phyloP scores from a whole-genome alignment of 2,329 filamentous ascomycete species.

The Zymoseptoria tritici region DNA sequence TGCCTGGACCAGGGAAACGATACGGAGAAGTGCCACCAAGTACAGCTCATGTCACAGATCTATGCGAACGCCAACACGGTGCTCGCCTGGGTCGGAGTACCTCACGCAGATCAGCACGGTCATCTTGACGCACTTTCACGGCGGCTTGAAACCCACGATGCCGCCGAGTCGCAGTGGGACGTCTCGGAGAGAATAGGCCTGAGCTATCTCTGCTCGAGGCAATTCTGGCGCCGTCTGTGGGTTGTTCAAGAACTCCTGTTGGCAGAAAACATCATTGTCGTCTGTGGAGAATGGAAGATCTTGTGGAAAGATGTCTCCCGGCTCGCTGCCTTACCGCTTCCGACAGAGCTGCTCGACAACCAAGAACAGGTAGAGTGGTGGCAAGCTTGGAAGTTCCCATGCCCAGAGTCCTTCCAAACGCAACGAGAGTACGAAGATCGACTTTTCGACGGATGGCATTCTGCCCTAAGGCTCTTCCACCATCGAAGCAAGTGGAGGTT shows the following conservation, averaged over 20 bases:
- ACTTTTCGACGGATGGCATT: constrained; percentile 1
- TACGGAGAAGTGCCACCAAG: constrained; percentile 1
- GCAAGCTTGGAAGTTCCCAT: background rate
- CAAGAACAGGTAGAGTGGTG: background rate
- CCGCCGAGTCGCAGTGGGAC: background rate
- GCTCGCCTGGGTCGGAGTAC: background rate
- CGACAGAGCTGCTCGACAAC: background rate
- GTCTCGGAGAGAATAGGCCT: background rate
- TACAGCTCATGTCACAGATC: background rate
- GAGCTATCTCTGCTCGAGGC: background rate
- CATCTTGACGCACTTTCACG: background rate
- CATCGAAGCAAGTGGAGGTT: background rate
- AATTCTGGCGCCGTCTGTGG: background rate
- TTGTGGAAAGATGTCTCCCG: background rate
- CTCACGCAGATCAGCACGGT: background rate
- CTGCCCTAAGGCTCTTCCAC: background rate
- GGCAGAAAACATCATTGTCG: background rate
- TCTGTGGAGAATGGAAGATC: background rate
- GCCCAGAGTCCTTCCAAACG: background rate
- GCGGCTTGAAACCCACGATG: background rate
- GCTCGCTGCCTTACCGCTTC: background rate
- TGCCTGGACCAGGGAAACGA: constrained; percentile 2
- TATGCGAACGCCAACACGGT: background rate
- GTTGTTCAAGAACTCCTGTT: background rate
- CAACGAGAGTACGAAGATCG: background rate